Evolutionary conservation across 2,329 filamentous ascomycete species (phyloP).

Genomic region (Fusarium poae): DNA sequence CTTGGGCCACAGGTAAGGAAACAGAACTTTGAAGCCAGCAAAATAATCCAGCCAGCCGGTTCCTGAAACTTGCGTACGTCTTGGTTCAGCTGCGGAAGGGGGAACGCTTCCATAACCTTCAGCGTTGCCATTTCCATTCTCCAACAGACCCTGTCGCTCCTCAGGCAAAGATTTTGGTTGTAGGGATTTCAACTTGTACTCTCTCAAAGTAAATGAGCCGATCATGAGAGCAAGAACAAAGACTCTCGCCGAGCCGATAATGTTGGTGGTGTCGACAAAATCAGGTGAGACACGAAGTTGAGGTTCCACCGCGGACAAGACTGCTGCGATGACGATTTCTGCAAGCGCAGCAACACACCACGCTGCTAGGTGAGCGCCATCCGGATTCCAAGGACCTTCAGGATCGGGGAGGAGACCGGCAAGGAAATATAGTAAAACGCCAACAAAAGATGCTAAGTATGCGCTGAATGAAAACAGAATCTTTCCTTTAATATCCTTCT

Average conservation of each 20-base stretch:
- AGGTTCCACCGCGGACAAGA: constrained; percentile 51
- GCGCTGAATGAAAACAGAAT: constrained; percentile 57
- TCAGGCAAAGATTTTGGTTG: constrained; percentile 49
- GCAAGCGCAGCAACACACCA: constrained; percentile 55
- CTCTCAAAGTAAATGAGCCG: constrained; percentile 47
- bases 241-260: constrained; percentile 52
- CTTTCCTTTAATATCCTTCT: constrained; percentile 43
- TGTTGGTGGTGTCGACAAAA: constrained; percentile 51
- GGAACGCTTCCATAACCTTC: constrained; percentile 49
- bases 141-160: constrained; percentile 57
- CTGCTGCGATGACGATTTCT: constrained; percentile 55
- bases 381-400: constrained; percentile 59
- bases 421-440: constrained; percentile 58
- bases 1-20: constrained; percentile 62
- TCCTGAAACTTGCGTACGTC: constrained; percentile 52
- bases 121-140: constrained; percentile 54
- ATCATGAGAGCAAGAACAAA: constrained; percentile 54
- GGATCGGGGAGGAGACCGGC: constrained; percentile 59
- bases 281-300: constrained; percentile 48
- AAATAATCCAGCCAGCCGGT: constrained; percentile 62
- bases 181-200: constrained; percentile 50
- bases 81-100: constrained; percentile 27
- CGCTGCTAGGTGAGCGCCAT: constrained; percentile 53
- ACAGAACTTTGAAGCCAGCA: constrained; percentile 59
- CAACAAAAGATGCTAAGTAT: constrained; percentile 58